Evolutionary conservation across 108 stramenopile species (phyloP).

Genomic region (Licmophora abbreviata): DNA sequence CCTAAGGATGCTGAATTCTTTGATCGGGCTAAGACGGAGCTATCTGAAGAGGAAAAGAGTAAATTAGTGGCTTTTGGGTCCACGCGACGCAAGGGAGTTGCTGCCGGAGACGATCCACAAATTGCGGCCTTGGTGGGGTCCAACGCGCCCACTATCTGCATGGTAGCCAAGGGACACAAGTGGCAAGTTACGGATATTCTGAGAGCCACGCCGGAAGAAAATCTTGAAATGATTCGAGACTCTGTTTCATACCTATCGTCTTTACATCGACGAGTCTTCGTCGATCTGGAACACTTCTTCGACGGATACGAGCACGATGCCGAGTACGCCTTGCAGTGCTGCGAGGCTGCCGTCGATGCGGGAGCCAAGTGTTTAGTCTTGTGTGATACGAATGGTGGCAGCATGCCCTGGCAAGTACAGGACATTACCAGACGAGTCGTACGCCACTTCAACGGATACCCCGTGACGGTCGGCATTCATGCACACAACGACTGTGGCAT

Average conservation of each 20-base stretch:
- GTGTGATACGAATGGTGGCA: slow-evolving; percentile 94
- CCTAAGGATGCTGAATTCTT: slow-evolving; percentile 94
- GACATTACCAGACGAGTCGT: slow-evolving; percentile 38
- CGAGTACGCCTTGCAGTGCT: slow-evolving; percentile 67
- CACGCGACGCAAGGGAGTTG: slow-evolving; percentile 67
- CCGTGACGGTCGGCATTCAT: slow-evolving; percentile 78
- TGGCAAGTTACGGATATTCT: slow-evolving; percentile 92
- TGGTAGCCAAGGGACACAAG: slow-evolving; percentile 87
- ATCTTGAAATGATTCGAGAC: slow-evolving; percentile 85
- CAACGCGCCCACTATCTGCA: slow-evolving; percentile 71
- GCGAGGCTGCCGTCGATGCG: slow-evolving; percentile 71
- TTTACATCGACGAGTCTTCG: slow-evolving; percentile 46
- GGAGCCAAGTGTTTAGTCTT: slow-evolving; percentile 81
- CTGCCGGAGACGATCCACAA: slow-evolving; percentile 69
- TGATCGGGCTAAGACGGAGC: slow-evolving; percentile 49
- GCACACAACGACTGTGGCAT: slow-evolving; percentile 91
- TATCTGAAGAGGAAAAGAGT: slow-evolving; percentile 26
- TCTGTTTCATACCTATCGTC: slow-evolving; percentile 64
- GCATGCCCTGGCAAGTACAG: slow-evolving; percentile 86
- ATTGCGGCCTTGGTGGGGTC: slow-evolving; percentile 69
- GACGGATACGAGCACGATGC: slow-evolving; percentile 80
- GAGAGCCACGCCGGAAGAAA: slow-evolving; percentile 75
- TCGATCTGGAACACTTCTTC: slow-evolving; percentile 91
- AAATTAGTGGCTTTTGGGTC: slow-evolving; percentile 89
- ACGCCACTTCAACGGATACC: slow-evolving; percentile 17